phyloP scores from a whole-genome alignment of 345 rosid genomes.

The Limnanthes douglasii region DNA sequence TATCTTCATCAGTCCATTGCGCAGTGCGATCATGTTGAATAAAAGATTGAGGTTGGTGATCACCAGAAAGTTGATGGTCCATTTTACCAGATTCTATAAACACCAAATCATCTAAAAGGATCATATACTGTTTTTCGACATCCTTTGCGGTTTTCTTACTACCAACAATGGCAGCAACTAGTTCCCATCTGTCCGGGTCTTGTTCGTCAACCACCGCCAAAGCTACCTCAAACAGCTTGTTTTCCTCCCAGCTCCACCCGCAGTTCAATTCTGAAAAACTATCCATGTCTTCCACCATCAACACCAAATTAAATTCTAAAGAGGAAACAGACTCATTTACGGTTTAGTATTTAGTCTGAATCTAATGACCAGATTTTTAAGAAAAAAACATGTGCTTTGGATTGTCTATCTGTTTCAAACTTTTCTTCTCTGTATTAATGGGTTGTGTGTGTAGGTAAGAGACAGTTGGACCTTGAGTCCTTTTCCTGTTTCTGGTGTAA shows the following conservation, averaged over 20 bases:
- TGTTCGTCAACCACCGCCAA: constrained; percentile 47
- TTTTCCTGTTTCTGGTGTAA: constrained; percentile 10
- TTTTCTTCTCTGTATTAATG: too few relatives aligned
- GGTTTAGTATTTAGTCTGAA: constrained; percentile 21
- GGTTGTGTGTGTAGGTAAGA: too few relatives aligned
- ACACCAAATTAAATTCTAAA: neutral
- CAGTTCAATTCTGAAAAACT: constrained; percentile 14
- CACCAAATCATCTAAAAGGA: constrained; percentile 50
- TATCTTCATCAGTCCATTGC: constrained; percentile 41
- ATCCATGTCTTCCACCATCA: constrained; percentile 13
- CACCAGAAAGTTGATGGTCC: constrained; percentile 26
- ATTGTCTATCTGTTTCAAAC: too few relatives aligned
- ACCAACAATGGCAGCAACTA: constrained; percentile 52
- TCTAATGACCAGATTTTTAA: constrained; percentile 17
- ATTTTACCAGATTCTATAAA: constrained; percentile 43
- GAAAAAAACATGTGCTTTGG: too few relatives aligned
- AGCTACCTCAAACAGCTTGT: constrained; percentile 60
- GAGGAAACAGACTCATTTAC: constrained; percentile 6
- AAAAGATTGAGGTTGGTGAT: constrained; percentile 16
- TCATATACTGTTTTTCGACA: constrained; percentile 36
- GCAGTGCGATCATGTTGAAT: constrained; percentile 25
- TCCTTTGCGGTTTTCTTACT: constrained; percentile 47
- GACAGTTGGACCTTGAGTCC: too few relatives aligned
- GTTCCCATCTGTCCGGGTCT: constrained; percentile 47
- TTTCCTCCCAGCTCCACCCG: constrained; percentile 76